A percentile compares a stretch with the other conserved stretches of the same genome.
These are phyloP conservation scores for Stachybotrys chlorohalonatus DNA, from an alignment of 2,329 filamentous ascomycete genomes.

Conservation along the genomic window DNA sequence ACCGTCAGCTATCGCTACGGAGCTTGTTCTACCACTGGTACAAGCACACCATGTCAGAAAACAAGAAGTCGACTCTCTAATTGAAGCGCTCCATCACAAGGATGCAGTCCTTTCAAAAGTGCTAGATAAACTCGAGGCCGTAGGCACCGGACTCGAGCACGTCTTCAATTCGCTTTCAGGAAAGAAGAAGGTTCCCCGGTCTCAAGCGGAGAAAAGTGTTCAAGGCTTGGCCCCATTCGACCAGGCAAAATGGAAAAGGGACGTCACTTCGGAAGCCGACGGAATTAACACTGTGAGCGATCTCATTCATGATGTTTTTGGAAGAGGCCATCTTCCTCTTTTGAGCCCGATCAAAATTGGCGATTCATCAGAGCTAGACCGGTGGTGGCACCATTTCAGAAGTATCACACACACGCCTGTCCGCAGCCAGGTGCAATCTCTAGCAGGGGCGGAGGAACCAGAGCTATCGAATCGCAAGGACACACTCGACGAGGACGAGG, in stretches of 20 bases:
- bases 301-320: conserved; percentile 34
- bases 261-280: conserved; percentile 12
- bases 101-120: conserved; percentile 41
- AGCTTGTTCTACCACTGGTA: conserved; percentile 43
- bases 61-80: conserved; percentile 32
- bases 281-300: conserved; percentile 19
- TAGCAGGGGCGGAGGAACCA: conserved; percentile 3
- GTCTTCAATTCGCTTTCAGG: conserved; percentile 42
- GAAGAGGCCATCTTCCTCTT: conserved; percentile 20
- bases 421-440: conserved; percentile 8
- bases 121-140: conserved; percentile 43
- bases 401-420: conserved; percentile 15
- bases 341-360: conserved; percentile 17
- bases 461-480: conserved; percentile 10
- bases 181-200: conserved; percentile 35
- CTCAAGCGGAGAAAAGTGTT: conserved; percentile 36
- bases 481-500: conserved; percentile 29
- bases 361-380: conserved; percentile 26
- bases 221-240: conserved; percentile 43
- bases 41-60: conserved; percentile 32
- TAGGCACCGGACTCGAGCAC: conserved; percentile 41
- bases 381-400: conserved; percentile 40
- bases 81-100: conserved; percentile 36
- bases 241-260: conserved; percentile 26
- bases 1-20: conserved; percentile 31